Conservation (phyloP, 768 basidiomycete species). For the Gautieria morchelliformis region DNA sequence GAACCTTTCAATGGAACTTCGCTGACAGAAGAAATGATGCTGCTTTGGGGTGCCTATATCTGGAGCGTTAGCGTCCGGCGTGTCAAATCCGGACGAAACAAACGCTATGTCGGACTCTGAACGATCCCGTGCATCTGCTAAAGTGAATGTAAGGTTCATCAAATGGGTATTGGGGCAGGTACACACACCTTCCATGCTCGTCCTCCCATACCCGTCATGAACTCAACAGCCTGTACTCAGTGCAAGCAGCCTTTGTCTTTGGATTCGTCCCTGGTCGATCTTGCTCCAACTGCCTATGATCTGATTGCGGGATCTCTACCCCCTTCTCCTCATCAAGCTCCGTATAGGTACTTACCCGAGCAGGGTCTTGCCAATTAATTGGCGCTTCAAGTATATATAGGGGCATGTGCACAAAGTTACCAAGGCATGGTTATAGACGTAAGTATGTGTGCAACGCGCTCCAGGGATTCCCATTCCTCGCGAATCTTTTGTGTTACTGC, state of each 20-base stretch:
- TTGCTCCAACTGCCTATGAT: slow-evolving; percentile 81
- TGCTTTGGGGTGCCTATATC: neutral
- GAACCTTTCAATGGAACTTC: neutral
- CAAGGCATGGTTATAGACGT: too few relatives aligned
- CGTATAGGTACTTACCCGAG: too few relatives aligned
- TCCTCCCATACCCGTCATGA: too few relatives aligned
- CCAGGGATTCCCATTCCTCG: slow-evolving; percentile 42
- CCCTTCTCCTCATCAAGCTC: slow-evolving; percentile 31
- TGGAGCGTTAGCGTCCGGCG: neutral
- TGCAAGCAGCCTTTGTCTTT: slow-evolving; percentile 89
- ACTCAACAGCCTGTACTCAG: slow-evolving; percentile 57
- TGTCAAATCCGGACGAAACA: too few relatives aligned
- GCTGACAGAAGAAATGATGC: neutral
- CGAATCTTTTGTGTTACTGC: slow-evolving; percentile 86
- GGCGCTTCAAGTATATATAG: too few relatives aligned
- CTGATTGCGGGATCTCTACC: slow-evolving; percentile 68
- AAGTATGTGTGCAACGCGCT: slow-evolving; percentile 35
- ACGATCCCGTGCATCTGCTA: neutral
- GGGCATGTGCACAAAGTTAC: too few relatives aligned
- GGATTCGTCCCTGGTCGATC: slow-evolving; percentile 84
- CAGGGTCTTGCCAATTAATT: too few relatives aligned
- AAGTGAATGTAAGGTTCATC: too few relatives aligned
- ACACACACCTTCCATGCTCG: too few relatives aligned
- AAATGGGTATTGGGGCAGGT: too few relatives aligned
- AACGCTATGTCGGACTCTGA: neutral